Conservation (phyloP, 257 asterid species). For the Knoxia roxburghii region DNA sequence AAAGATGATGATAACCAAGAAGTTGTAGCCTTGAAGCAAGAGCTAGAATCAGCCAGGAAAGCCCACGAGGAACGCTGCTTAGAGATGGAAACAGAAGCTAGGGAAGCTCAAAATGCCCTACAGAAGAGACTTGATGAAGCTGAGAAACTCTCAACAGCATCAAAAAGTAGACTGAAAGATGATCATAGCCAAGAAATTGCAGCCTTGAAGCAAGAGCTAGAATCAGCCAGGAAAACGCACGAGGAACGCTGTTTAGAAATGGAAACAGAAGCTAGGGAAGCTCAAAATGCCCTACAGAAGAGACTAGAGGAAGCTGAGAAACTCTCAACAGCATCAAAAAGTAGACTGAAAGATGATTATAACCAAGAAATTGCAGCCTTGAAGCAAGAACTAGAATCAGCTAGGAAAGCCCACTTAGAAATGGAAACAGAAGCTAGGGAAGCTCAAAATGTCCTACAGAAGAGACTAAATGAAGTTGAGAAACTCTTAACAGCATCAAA, state of each 20-base stretch:
- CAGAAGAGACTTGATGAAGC: conserved; percentile 52
- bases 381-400: conserved; percentile 35
- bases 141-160: conserved; percentile 30
- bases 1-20: conserved; percentile 32
- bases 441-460: conserved; percentile 52
- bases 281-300: conserved; percentile 50
- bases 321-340: conserved; percentile 35
- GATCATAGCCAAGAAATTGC: conserved; percentile 21
- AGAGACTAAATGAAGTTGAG: conserved; percentile 42
- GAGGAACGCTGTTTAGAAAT: conserved; percentile 32
- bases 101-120: conserved; percentile 43
- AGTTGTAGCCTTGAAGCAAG: conserved; percentile 26
- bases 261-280: conserved; percentile 35
- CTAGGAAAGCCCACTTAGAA: conserved; percentile 26
- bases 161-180: conserved; percentile 41
- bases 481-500: conserved; percentile 34
- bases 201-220: conserved; percentile 34
- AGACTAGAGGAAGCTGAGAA: conserved; percentile 41
- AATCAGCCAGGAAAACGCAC: conserved; percentile 28
- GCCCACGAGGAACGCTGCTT: conserved; percentile 30
- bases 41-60: conserved; percentile 33
- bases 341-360: conserved; percentile 40
- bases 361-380: conserved; percentile 18
- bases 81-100: conserved; percentile 33
- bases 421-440: conserved; percentile 35